Conservation (phyloP, 2,329 filamentous ascomycete species). For the Penicillium psychrosexuale region DNA sequence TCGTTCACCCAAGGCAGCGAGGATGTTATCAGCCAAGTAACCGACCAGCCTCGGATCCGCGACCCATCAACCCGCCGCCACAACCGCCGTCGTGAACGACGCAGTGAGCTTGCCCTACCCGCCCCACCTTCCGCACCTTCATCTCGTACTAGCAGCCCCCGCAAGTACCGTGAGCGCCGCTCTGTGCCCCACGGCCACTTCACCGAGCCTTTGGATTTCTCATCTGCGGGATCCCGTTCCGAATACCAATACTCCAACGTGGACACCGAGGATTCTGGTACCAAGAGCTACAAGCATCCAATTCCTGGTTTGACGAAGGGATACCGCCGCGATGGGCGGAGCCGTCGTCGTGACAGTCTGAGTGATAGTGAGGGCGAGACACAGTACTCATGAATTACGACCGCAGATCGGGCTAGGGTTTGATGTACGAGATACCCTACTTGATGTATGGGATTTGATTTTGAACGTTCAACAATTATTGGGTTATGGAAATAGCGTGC, state of each 20-base stretch:
- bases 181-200: constrained; percentile 39
- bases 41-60: constrained; percentile 35
- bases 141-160: constrained; percentile 37
- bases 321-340: constrained; percentile 39
- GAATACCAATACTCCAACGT: constrained; percentile 44
- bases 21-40: constrained; percentile 37
- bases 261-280: constrained; percentile 46
- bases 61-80: constrained; percentile 32
- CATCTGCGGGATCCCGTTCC: constrained; percentile 36
- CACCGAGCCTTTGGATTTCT: constrained; percentile 45
- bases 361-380: constrained; percentile 52
- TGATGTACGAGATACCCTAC: neutral
- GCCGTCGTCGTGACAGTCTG: constrained; percentile 51
- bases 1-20: constrained; percentile 52
- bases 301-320: constrained; percentile 53
- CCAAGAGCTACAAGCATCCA: constrained; percentile 56
- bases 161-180: constrained; percentile 34
- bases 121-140: constrained; percentile 25
- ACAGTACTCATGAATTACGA: constrained; percentile 23
- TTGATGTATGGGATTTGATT: neutral
- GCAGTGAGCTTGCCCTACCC: constrained; percentile 13
- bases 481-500: constrained; percentile 4
- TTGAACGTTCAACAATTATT: constrained; percentile 1
- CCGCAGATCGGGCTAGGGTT: neutral
- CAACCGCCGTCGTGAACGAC: constrained; percentile 32